Evolutionary conservation across 2,329 filamentous ascomycete species (phyloP), one percentile per base, ranked within the genome.

Genomic region (Pestalotiopsis sp.): DNA sequence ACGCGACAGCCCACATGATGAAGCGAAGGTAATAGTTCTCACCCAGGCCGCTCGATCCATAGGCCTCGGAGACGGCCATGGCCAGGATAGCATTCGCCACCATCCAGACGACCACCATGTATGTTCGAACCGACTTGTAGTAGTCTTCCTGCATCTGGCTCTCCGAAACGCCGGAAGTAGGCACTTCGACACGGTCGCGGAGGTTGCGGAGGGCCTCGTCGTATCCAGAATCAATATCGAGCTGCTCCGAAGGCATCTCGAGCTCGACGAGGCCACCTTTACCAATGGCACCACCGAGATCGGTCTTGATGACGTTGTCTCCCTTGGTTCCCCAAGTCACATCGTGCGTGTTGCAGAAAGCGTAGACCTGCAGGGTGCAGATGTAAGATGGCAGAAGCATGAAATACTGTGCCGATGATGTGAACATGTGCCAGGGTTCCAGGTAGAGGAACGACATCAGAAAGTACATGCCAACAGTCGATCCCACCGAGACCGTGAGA

Each of bases 371-470:
- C 2, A 99, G 86, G 0, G 94, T 98, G 83, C 96, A 98, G 80
- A 99, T 97, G 83, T 98, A 99, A 52, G 87, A 91, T 0, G 96
- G 96, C 44, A 99, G 85, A 30, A 99, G 89, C 60, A 94, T 87
- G 78, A 99, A 98, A 84, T 99, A 99, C 78, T 98, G 94, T 0
- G 86, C 88, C 0, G 93, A 90, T 0, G 91, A 95, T 13, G 96
- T 99, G 82, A 99, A 92, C 92, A 99, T 96, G 84, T 99, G 96
- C 96, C 96, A 99, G 0, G 96, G 96, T 74, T 99, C 97, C 60
- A 99, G 88, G 81, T 99, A 99, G 69, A 99, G 82, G 82, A 99
- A 94, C 26, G 92, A 96, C 91, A 97, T 97, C 81, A 97, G 80
- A 83, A 99, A 96, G 85, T 98, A 99, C 52, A 99, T 85, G 0